These are phyloP conservation scores for Clonostachys sp. DNA, from an alignment of 2,329 filamentous ascomycete species.

Conservation along the genomic window DNA sequence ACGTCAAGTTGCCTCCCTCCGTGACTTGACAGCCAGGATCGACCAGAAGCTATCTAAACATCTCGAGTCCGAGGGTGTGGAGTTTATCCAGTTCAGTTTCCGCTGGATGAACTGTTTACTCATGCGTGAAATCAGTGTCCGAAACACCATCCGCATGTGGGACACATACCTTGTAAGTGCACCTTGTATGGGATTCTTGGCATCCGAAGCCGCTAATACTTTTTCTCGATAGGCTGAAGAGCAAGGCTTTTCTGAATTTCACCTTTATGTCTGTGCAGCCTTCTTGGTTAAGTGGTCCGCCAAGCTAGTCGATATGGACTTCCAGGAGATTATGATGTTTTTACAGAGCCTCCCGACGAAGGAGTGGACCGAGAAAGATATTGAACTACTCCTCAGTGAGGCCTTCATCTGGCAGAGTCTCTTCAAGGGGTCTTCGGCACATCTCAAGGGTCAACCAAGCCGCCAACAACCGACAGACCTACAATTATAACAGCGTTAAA, in stretches of 20 bases:
- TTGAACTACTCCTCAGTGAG: slow-evolving; percentile 90
- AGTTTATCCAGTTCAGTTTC: slow-evolving; percentile 99
- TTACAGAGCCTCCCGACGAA: slow-evolving; percentile 89
- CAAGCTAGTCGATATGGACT: slow-evolving; percentile 94
- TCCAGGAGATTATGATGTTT: slow-evolving; percentile 99
- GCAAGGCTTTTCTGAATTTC: slow-evolving; percentile 96
- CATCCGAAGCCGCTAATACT: neutral
- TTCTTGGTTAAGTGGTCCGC: slow-evolving; percentile 99
- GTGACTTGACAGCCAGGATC: slow-evolving; percentile 87
- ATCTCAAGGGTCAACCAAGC: slow-evolving; percentile 58
- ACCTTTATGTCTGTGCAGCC: slow-evolving; percentile 95
- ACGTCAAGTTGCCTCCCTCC: slow-evolving; percentile 81
- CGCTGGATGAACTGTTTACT: slow-evolving; percentile 99
- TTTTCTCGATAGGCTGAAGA: slow-evolving; percentile 72
- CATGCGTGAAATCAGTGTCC: slow-evolving; percentile 95
- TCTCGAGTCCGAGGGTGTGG: slow-evolving; percentile 83
- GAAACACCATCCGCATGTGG: slow-evolving; percentile 98
- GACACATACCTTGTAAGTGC: slow-evolving; percentile 88
- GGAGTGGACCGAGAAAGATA: slow-evolving; percentile 96
- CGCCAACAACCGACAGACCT: slow-evolving; percentile 26
- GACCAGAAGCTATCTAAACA: slow-evolving; percentile 82
- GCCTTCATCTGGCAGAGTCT: slow-evolving; percentile 98
- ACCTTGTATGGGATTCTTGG: neutral
- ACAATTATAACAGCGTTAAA: slow-evolving; percentile 19
- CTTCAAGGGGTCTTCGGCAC: slow-evolving; percentile 90